A percentile compares a stretch with the other conserved stretches of the same genome.
Evolutionary conservation across 2,329 filamentous ascomycete species (phyloP).

Genomic region (Didymosphaeria variabile): DNA sequence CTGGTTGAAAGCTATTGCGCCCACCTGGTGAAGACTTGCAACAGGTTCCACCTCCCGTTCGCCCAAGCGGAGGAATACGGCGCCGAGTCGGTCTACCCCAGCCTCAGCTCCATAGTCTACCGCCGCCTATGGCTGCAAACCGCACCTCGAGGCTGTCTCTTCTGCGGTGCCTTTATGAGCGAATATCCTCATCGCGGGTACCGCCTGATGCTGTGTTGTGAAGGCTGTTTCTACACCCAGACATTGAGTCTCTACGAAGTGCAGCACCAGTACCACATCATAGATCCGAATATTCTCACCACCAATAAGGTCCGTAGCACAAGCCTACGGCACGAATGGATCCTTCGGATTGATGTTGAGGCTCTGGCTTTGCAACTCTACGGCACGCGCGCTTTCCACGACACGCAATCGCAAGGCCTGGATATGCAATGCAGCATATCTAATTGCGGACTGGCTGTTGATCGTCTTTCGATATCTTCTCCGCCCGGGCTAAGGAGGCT

Average conservation of each 20-base stretch:
- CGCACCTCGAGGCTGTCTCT: conserved; percentile 39
- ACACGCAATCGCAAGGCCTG: conserved; percentile 24
- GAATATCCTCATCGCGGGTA: conserved; percentile 36
- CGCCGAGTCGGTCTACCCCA: conserved; percentile 32
- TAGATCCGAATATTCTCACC: conserved; percentile 23
- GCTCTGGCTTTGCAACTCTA: conserved; percentile 40
- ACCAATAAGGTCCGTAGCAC: conserved; percentile 28
- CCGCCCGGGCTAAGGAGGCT: not conserved
- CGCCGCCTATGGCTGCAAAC: conserved; percentile 42
- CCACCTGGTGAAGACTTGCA: conserved; percentile 37
- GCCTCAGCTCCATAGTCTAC: conserved; percentile 39
- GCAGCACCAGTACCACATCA: conserved; percentile 40
- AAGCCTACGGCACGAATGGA: conserved; percentile 27
- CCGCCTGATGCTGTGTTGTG: conserved; percentile 32
- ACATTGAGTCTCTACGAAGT: conserved; percentile 31
- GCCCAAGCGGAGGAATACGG: conserved; percentile 31
- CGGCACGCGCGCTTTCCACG: conserved; percentile 41
- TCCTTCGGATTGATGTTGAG: conserved; percentile 42
- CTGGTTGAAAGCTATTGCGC: conserved; percentile 38
- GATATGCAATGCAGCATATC: not conserved
- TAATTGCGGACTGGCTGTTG: not conserved
- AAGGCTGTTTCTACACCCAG: conserved; percentile 43
- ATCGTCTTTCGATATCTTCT: not conserved
- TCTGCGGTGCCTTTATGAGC: conserved; percentile 34
- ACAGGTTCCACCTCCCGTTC: conserved; percentile 43